These are phyloP conservation scores for Synchytrium microbalum DNA, from an alignment of 371 early-diverging fungal genomes.

Conservation along the genomic window DNA sequence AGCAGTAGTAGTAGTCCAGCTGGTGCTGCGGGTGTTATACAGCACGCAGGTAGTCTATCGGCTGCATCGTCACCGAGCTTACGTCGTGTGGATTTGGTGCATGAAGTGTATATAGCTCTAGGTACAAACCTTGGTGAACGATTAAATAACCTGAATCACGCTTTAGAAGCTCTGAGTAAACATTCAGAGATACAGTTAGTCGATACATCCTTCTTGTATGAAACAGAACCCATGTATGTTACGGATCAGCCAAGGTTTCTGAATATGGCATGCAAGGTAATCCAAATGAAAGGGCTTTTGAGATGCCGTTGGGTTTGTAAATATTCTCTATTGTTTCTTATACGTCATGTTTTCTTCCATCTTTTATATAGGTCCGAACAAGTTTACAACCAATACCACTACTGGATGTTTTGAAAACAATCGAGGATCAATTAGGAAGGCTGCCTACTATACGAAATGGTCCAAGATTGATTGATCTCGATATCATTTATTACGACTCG, in stretches of 20 bases:
- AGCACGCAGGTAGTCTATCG: neutral
- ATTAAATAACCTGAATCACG: slow-evolving; percentile 64
- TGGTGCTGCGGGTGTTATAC: neutral
- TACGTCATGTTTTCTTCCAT: too few species aligned
- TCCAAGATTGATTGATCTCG: slow-evolving; percentile 89
- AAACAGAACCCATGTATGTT: slow-evolving; percentile 93
- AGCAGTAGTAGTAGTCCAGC: neutral
- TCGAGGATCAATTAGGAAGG: slow-evolving; percentile 78
- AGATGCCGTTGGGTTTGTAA: slow-evolving; percentile 7
- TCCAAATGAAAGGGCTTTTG: slow-evolving; percentile 2
- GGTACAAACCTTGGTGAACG: slow-evolving; percentile 92
- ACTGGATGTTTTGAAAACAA: slow-evolving; percentile 69
- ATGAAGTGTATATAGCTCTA: slow-evolving; percentile 66
- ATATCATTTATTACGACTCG: slow-evolving; percentile 86
- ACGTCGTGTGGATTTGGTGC: neutral
- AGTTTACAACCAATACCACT: slow-evolving; percentile 64
- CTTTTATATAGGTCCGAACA: slow-evolving; percentile 50
- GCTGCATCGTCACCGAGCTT: neutral
- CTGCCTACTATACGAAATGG: slow-evolving; percentile 66
- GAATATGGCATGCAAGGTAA: slow-evolving; percentile 79
- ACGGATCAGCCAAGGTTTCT: slow-evolving; percentile 86
- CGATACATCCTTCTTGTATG: slow-evolving; percentile 95
- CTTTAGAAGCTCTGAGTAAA: slow-evolving; percentile 54
- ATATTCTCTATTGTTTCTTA: neutral
- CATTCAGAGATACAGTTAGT: slow-evolving; percentile 49